A percentile compares a stretch with the other conserved stretches of the same genome.
Conservation (phyloP, 2,329 filamentous ascomycete genomes). For the Thyridium curvatum region DNA sequence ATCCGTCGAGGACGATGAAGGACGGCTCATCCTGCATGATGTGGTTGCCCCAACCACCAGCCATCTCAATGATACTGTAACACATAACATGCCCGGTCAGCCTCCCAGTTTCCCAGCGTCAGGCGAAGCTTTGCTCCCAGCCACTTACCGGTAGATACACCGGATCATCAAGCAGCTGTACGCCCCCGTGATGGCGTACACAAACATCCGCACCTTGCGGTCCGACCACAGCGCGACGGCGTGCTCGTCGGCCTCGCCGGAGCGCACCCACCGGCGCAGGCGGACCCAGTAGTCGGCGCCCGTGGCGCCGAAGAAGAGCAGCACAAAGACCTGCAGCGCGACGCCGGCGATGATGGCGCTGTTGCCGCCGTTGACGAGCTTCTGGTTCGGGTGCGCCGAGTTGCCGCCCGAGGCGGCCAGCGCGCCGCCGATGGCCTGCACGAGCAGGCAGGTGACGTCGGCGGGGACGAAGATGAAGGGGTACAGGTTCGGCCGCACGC, state of each 20-base stretch:
- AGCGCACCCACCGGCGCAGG: conserved; percentile 29
- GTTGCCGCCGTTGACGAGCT: conserved; percentile 39
- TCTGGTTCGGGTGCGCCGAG: conserved; percentile 20
- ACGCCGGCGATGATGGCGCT: conserved; percentile 47
- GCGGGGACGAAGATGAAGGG: conserved; percentile 53
- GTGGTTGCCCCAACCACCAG: conserved; percentile 55
- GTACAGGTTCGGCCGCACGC: conserved; percentile 43
- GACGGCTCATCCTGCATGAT: conserved; percentile 57
- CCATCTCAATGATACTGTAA: conserved; percentile 58
- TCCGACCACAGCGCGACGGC: conserved; percentile 34
- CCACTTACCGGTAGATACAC: conserved; percentile 46
- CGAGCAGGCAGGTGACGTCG: conserved; percentile 50
- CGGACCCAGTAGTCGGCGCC: conserved; percentile 39
- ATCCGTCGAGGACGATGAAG: conserved; percentile 53
- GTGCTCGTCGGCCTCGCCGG: conserved; percentile 18
- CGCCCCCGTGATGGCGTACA: conserved; percentile 35
- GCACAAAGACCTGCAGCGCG: conserved; percentile 44
- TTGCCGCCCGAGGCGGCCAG: conserved; percentile 43
- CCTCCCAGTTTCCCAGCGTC: too few relatives aligned
- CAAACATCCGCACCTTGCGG: conserved; percentile 34
- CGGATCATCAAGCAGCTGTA: conserved; percentile 40
- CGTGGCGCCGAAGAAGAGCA: conserved; percentile 37
- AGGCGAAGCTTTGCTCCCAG: neutral
- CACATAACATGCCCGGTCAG: conserved; percentile 1
- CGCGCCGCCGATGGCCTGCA: conserved; percentile 52